Conservation (phyloP, 2,329 filamentous ascomycete species). For the Aspergillus quadrilineatus region DNA sequence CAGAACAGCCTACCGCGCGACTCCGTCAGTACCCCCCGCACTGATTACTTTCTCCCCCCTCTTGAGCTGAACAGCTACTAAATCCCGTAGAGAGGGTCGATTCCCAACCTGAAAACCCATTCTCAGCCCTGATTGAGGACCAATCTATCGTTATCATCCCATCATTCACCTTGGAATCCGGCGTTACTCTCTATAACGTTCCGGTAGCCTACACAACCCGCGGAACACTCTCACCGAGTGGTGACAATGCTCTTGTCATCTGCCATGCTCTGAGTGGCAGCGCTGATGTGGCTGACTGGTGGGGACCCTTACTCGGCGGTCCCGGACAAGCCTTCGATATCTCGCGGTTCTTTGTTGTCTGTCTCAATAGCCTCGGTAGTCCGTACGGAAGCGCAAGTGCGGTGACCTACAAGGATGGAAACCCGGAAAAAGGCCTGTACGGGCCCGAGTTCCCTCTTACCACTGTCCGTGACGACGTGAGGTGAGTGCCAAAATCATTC, state of each 20-base stretch:
- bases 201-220: slow-evolving; percentile 65
- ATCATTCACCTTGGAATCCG: slow-evolving; percentile 89
- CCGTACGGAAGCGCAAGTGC: slow-evolving; percentile 57
- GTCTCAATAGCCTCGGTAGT: slow-evolving; percentile 55
- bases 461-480: slow-evolving; percentile 92
- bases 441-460: slow-evolving; percentile 96
- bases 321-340: slow-evolving; percentile 55
- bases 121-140: slow-evolving; percentile 78
- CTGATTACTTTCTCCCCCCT: slow-evolving; percentile 6
- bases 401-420: slow-evolving; percentile 77
- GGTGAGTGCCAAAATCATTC: slow-evolving; percentile 55
- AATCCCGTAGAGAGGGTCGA: slow-evolving; percentile 56
- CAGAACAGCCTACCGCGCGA: slow-evolving; percentile 17
- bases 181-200: slow-evolving; percentile 75
- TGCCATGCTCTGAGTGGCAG: slow-evolving; percentile 56
- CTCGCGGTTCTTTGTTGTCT: slow-evolving; percentile 55
- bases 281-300: slow-evolving; percentile 57
- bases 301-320: slow-evolving; percentile 55
- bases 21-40: slow-evolving; percentile 40
- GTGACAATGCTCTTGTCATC: slow-evolving; percentile 65
- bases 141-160: slow-evolving; percentile 85
- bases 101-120: slow-evolving; percentile 86
- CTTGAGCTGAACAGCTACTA: slow-evolving; percentile 45
- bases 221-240: slow-evolving; percentile 55
- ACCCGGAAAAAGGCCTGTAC: slow-evolving; percentile 71